Percentiles rank a stretch among this genome's conserved stretches.
Conservation (phyloP, 2,329 filamentous ascomycete species). For the Aschersonia sp. region DNA sequence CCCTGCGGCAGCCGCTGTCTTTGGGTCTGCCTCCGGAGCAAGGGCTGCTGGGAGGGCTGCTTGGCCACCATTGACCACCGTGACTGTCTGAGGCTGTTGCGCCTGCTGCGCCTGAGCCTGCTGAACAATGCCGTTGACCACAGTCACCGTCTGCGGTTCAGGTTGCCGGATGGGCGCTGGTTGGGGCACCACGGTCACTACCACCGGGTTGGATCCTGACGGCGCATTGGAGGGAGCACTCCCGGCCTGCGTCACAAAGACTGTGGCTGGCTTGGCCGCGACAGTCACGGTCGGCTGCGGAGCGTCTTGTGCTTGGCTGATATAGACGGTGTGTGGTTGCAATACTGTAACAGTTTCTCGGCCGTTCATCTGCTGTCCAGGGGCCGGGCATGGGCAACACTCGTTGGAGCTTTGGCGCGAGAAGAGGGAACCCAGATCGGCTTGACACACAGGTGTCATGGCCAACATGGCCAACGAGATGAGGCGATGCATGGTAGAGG, state of each 20-base stretch:
- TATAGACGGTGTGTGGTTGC: constrained; percentile 13
- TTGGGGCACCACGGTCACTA: constrained; percentile 3
- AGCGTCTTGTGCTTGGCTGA: constrained; percentile 7
- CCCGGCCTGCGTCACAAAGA: constrained; percentile 3
- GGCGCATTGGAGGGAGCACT: not conserved
- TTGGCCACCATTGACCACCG: not conserved
- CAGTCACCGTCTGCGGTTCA: constrained; percentile 4
- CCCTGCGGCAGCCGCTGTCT: constrained; percentile 9
- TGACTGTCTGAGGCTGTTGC: not conserved
- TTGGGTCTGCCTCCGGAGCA: constrained; percentile 3
- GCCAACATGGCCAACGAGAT: constrained; percentile 12
- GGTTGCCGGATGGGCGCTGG: constrained; percentile 1
- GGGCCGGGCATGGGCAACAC: constrained; percentile 15
- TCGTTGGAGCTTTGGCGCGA: constrained; percentile 8
- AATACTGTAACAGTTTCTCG: constrained; percentile 13
- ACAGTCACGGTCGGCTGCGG: constrained; percentile 7
- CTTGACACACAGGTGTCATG: constrained; percentile 12
- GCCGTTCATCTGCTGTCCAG: constrained; percentile 6
- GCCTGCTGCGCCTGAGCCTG: not conserved
- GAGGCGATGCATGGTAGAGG: constrained; percentile 11
- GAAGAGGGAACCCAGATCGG: constrained; percentile 10
- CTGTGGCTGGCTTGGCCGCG: constrained; percentile 9
- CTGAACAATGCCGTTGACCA: not conserved
- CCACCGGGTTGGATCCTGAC: constrained; percentile 1
- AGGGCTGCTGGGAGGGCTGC: constrained; percentile 1